Evolutionary conservation across 495 filamentous ascomycete genomes (phyloP), one percentile per base, ranked within the genome.

Genomic region (Tuber indicum): DNA sequence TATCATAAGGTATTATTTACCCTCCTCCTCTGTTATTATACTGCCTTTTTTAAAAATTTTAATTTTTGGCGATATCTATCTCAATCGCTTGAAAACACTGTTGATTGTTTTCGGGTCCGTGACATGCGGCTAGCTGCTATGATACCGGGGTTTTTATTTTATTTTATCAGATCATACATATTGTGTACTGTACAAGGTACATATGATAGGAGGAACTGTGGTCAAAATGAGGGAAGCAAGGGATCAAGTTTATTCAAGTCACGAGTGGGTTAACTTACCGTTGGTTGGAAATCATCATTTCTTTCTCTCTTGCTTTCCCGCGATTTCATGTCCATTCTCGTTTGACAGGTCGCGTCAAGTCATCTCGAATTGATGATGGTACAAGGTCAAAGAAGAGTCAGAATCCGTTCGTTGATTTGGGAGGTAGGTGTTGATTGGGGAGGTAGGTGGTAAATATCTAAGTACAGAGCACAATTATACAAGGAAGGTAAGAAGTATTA

Each of bases 221-320:
- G 44, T 46, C 12, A 10, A 46, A 46, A 12, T 46, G 44, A 41
- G 39, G 39, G 39, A 41, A 46, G 47, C 8, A 49, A 49, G 47
- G 47, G 19, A 49, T 23, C 47, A 49, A 49, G 47, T 8, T 49
- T 49, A 23, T 49, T 16, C 44, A 16, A 16, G 44, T 46, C 44
- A 46, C 44, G 44, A 46, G 44, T 46, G 17, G 17, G 14, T 12
- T 46, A 41, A 41, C 39, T 41, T 16, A 47, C 32, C 32, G 32
- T 32, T 32, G 16, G 45, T 47, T 47, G 45, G 17, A 42, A 42
- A 5, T 46, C 41, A 14, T 69, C 41, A 74, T 78, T 16, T 70
- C 75, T 72, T 70, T 72, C 21, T 52, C 49, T 26, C 74, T 47
- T 52, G 44, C 73, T 36, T 71, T 79, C 39, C 44, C 45, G 44